Conservation (phyloP, 345 rosid species). For the Passiflora organensis region DNA sequence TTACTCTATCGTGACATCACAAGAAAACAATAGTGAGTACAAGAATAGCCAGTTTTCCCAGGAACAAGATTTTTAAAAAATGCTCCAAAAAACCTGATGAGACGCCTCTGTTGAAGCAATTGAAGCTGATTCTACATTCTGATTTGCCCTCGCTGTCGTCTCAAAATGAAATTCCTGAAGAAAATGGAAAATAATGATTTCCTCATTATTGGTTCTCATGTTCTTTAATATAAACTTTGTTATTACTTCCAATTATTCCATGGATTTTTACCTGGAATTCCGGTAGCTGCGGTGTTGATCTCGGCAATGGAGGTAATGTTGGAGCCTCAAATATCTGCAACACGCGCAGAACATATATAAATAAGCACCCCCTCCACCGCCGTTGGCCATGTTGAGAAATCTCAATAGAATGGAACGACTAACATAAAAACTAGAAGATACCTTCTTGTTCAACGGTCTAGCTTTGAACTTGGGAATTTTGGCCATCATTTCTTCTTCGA, state of each 20-base stretch:
- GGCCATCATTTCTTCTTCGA: constrained; percentile 98
- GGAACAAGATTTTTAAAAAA: not conserved
- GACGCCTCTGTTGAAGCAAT: constrained; percentile 65
- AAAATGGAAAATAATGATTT: constrained; percentile 3
- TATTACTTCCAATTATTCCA: not conserved
- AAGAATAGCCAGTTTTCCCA: not conserved
- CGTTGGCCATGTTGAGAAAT: too few relatives aligned
- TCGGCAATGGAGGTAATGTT: constrained; percentile 47
- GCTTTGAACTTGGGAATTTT: constrained; percentile 97
- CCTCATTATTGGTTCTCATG: not conserved
- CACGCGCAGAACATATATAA: not conserved
- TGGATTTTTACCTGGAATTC: constrained; percentile 64
- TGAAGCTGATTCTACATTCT: constrained; percentile 76
- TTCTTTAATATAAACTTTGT: not conserved
- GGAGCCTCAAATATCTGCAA: constrained; percentile 76
- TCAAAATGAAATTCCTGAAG: constrained; percentile 82
- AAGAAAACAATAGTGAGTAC: constrained; percentile 3
- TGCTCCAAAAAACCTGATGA: constrained; percentile 46
- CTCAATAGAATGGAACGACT: not conserved
- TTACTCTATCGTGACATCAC: constrained; percentile 32
- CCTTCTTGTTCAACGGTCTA: constrained; percentile 95
- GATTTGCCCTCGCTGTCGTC: constrained; percentile 77
- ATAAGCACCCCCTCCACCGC: too few relatives aligned
- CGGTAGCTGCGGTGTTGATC: constrained; percentile 73
- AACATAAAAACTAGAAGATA: constrained; percentile 14